Conservation (phyloP, 768 basidiomycete genomes). For the Suillus plorans region DNA sequence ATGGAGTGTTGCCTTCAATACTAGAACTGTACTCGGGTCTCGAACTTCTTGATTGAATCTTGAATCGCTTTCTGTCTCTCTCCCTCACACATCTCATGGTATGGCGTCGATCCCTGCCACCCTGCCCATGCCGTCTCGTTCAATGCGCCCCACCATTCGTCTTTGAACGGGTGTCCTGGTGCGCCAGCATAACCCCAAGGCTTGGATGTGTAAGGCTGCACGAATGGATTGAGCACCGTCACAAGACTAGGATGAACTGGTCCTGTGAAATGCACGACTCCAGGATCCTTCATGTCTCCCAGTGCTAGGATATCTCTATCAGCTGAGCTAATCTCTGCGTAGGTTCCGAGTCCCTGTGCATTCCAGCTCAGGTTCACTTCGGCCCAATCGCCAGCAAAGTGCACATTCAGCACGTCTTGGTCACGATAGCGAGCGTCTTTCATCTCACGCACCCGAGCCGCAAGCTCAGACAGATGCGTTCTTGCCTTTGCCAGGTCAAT, state of each 20-base stretch:
- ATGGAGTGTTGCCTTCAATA: not conserved
- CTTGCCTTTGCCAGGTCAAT: slow-evolving; percentile 46
- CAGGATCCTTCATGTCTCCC: slow-evolving; percentile 38
- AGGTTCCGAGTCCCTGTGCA: slow-evolving; percentile 57
- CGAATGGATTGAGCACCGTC: slow-evolving; percentile 47
- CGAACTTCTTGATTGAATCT: not conserved
- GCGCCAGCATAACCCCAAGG: slow-evolving; percentile 58
- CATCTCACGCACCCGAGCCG: slow-evolving; percentile 25
- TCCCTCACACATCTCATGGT: slow-evolving; percentile 16
- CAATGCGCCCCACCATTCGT: slow-evolving; percentile 46
- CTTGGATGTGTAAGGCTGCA: slow-evolving; percentile 42
- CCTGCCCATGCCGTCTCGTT: slow-evolving; percentile 46
- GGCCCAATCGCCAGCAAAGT: slow-evolving; percentile 46
- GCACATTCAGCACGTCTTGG: slow-evolving; percentile 51
- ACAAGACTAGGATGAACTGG: slow-evolving; percentile 47
- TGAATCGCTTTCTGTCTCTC: slow-evolving; percentile 17
- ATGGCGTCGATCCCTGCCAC: slow-evolving; percentile 26
- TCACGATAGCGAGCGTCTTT: slow-evolving; percentile 36
- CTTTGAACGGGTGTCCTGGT: slow-evolving; percentile 48
- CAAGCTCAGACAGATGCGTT: slow-evolving; percentile 23
- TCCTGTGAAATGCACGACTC: slow-evolving; percentile 59
- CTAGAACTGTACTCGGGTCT: not conserved
- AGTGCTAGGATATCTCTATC: slow-evolving; percentile 37
- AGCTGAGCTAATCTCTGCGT: slow-evolving; percentile 34
- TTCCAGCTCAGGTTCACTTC: slow-evolving; percentile 48